phyloP scores from a whole-genome alignment of 225 moss, liverwort and hornwort species.

The Polytrichum formosum region DNA sequence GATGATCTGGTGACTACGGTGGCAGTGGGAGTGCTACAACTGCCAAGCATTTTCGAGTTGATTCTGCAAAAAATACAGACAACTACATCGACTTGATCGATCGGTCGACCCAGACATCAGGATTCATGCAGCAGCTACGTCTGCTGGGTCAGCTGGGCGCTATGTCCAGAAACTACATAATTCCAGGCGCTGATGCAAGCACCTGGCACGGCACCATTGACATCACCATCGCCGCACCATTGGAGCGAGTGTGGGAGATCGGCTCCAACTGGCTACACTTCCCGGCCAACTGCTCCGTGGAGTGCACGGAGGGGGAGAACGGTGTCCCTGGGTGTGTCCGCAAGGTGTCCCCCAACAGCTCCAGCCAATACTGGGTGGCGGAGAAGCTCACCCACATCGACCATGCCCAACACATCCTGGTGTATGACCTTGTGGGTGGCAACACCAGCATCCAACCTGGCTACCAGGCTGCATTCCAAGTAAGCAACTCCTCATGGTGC shows the following conservation, averaged over 20 bases:
- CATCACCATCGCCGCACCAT: slow-evolving; percentile 33
- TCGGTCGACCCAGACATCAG: no score
- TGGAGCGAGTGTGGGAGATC: slow-evolving; percentile 50
- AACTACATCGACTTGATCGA: no score
- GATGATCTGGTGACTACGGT: no score
- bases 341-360: slow-evolving; percentile 15
- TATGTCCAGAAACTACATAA: no score
- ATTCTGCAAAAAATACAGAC: no score
- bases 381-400: slow-evolving; percentile 46
- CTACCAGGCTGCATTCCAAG: slow-evolving; percentile 6
- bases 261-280: slow-evolving; percentile 50
- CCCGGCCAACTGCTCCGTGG: slow-evolving; percentile 24
- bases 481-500: neutral
- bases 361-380: slow-evolving; percentile 35
- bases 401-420: slow-evolving; percentile 14
- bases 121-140: no score
- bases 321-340: slow-evolving; percentile 50
- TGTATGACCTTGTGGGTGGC: slow-evolving; percentile 7
- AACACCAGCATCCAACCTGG: slow-evolving; percentile 2
- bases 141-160: no score
- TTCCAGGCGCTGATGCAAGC: no score
- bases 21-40: no score
- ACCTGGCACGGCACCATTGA: slow-evolving; percentile 39
- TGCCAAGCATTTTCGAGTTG: no score
- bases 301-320: slow-evolving; percentile 37